Evolutionary conservation across 164 flowering plant species (phyloP), one percentile per base, ranked within the genome.

Genomic region (Aristolochia californica): DNA sequence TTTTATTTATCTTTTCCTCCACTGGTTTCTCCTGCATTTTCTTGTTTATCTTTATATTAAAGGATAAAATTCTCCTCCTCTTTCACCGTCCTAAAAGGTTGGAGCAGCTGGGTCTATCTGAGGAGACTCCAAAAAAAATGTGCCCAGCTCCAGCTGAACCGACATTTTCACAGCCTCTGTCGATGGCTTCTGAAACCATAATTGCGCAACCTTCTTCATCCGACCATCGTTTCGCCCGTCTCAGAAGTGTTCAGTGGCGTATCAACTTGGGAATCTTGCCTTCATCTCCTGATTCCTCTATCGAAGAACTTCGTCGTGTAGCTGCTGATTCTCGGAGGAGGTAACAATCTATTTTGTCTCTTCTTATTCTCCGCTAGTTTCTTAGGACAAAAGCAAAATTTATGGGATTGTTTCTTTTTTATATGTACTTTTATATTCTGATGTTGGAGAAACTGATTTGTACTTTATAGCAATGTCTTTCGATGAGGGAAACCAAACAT

Each of bases 201-300:
- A 34, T 34, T 43, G 22, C 48, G 43, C 26, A 22, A 43, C 13
- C 25, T 49, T 62, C 54, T 18, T 47, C 52, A 56, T 11, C 54
- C 3, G 63, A 51, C 53, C 58, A 72, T 25, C 70, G 74, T 0
- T 81, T 83, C 47, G 56, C 57, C 17, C 62, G 72, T 60, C 80
- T 88, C 4, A 80, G 98, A 74, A 79, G 98, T 40, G 89, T 93
- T 5, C 80, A 62, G 61, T 93, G 98, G 98, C 85, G 98, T 23
- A 77, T 93, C 28, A 72, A 83, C 79, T 81, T 93, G 49, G 91
- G 94, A 65, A 74, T 87, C 74, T 74, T 89, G 69, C 95, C 95
- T 0, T 34, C 40, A 34, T 68, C 79, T 53, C 71, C 75, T 67
- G 54, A 50, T 50, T 62, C 81, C 61, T 74, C 85, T 9, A 59